Evolutionary conservation across 2,329 filamentous ascomycete genomes (phyloP).

Genomic region (Hymenoscyphus infarciens): DNA sequence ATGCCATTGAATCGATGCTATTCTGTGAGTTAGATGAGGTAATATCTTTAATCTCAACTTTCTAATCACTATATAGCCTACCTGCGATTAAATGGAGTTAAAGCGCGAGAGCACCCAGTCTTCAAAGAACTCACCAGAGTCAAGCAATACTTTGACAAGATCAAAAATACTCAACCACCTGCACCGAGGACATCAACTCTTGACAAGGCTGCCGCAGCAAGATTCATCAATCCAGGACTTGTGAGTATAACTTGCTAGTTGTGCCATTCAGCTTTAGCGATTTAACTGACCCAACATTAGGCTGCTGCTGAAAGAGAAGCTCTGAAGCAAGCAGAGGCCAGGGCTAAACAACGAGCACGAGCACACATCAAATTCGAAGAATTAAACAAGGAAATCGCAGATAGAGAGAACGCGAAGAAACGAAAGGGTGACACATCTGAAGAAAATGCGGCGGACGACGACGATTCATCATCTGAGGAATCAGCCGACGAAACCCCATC

Average conservation of each 20-base stretch:
- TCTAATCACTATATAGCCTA: conserved; percentile 49
- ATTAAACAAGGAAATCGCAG: conserved; percentile 38
- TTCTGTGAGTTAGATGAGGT: conserved; percentile 60
- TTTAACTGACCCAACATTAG: conserved; percentile 24
- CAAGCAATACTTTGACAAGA: conserved; percentile 89
- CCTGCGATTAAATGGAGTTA: conserved; percentile 71
- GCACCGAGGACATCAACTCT: conserved; percentile 49
- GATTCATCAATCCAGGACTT: conserved; percentile 80
- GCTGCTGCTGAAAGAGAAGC: conserved; percentile 48
- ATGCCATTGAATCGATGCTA: conserved; percentile 84
- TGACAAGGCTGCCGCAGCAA: conserved; percentile 72
- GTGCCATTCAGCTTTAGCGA: too few species aligned
- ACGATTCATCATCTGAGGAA: conserved; percentile 13
- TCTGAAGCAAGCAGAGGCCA: conserved; percentile 45
- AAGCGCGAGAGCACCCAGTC: conserved; percentile 81
- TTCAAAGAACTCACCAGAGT: conserved; percentile 83
- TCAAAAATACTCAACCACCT: conserved; percentile 69
- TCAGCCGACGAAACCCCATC: conserved; percentile 16
- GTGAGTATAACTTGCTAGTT: conserved; percentile 43
- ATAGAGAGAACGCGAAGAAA: conserved; percentile 34
- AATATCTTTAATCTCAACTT: background rate
- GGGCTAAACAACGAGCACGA: conserved; percentile 47
- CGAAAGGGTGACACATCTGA: conserved; percentile 25
- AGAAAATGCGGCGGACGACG: conserved; percentile 6
- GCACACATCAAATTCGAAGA: conserved; percentile 46